Evolutionary conservation across 371 early-diverging fungal species (phyloP).

Genomic region (Apophysomyces sp.): DNA sequence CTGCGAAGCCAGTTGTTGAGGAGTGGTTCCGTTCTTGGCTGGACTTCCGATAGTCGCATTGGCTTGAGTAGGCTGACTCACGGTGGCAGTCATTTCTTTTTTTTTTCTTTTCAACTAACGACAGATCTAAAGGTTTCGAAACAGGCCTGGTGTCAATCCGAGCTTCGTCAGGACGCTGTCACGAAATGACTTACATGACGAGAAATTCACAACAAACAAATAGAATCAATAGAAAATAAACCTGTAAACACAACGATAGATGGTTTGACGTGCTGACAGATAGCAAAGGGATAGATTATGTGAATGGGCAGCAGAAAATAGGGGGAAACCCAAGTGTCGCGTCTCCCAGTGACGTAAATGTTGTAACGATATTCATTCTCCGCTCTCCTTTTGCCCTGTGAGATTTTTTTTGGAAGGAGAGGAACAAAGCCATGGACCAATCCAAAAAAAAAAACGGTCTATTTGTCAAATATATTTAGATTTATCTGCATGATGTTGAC

Average conservation of each 20-base stretch:
- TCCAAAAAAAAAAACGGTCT: no score
- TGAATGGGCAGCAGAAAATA: no score
- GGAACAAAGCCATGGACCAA: no score
- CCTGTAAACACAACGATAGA: neutral
- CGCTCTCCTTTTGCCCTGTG: no score
- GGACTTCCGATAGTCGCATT: neutral
- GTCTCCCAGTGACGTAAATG: no score
- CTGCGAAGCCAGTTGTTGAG: slow-evolving; percentile 24
- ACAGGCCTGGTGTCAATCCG: neutral
- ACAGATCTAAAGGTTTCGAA: neutral
- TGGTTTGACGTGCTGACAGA: neutral
- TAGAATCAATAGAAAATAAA: neutral
- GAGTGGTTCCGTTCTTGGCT: slow-evolving; percentile 11
- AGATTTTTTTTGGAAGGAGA: no score
- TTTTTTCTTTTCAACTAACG: neutral
- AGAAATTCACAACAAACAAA: slow-evolving; percentile 1
- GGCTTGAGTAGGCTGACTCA: slow-evolving; percentile 19
- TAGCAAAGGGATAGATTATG: no score
- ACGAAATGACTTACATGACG: neutral
- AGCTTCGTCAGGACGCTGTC: neutral
- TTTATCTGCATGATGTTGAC: no score
- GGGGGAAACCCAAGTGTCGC: no score
- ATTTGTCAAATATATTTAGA: no score
- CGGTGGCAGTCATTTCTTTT: slow-evolving; percentile 22
- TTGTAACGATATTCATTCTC: no score